These are phyloP conservation scores for Podila epicladia DNA, from an alignment of 192 early-diverging fungal species.

Conservation along the genomic window DNA sequence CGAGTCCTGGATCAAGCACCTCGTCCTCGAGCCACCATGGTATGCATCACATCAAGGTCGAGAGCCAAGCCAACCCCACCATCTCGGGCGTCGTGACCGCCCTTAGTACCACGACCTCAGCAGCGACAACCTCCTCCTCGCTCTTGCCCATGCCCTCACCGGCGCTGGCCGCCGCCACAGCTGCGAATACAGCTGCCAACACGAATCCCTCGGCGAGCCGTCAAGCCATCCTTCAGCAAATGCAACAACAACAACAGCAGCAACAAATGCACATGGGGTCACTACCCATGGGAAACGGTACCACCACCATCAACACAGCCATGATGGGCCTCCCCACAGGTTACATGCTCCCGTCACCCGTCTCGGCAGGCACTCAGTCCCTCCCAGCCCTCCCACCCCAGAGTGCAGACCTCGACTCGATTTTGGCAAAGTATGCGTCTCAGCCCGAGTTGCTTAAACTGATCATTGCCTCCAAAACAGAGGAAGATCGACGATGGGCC, in stretches of 20 bases:
- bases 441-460: constrained; percentile 60
- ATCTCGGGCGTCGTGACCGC: constrained; percentile 2
- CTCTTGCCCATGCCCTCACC: constrained; percentile 49
- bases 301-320: constrained; percentile 41
- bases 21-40: neutral
- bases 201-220: constrained; percentile 33
- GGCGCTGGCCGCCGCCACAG: constrained; percentile 40
- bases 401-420: constrained; percentile 53
- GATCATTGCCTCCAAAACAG: constrained; percentile 58
- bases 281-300: constrained; percentile 19
- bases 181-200: constrained; percentile 43
- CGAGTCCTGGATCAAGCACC: constrained; percentile 8
- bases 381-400: constrained; percentile 18
- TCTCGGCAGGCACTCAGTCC: constrained; percentile 16
- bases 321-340: constrained; percentile 34
- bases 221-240: constrained; percentile 28
- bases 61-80: neutral
- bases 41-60: constrained; percentile 19
- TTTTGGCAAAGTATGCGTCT: constrained; percentile 51
- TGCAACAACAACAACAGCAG: constrained; percentile 14
- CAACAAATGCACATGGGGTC: constrained; percentile 33
- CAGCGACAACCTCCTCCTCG: neutral
- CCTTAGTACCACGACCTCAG: neutral
- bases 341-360: constrained; percentile 29
- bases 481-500: constrained; percentile 61